These are phyloP conservation scores for Backusella australiensis DNA, from an alignment of 192 early-diverging fungal genomes.

Conservation along the genomic window DNA sequence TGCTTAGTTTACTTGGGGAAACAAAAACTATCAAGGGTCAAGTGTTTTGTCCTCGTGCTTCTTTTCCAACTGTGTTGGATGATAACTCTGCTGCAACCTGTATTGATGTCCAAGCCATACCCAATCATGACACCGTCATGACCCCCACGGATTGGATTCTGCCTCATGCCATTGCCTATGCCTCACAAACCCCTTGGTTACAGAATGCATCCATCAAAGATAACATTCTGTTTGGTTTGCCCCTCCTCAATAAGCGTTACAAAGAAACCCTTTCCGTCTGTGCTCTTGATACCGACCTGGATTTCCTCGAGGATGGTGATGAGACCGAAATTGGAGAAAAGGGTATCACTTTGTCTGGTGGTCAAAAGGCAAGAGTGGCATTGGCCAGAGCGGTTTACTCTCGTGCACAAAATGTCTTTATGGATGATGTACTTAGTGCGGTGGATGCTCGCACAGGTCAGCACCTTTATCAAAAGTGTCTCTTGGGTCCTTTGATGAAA, in stretches of 20 bases:
- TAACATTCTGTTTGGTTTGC: slow-evolving; percentile 61
- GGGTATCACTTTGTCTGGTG: slow-evolving; percentile 82
- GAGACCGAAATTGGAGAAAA: slow-evolving; percentile 79
- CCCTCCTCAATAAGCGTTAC: slow-evolving; percentile 22
- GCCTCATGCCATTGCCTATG: slow-evolving; percentile 66
- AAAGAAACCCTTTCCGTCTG: slow-evolving; percentile 53
- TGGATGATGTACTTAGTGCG: slow-evolving; percentile 89
- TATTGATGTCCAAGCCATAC: background rate
- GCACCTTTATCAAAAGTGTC: slow-evolving; percentile 74
- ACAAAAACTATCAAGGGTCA: slow-evolving; percentile 20
- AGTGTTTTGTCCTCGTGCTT: slow-evolving; percentile 32
- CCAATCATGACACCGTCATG: background rate
- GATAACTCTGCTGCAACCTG: background rate
- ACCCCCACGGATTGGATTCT: slow-evolving; percentile 27
- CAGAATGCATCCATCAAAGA: slow-evolving; percentile 73
- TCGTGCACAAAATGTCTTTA: slow-evolving; percentile 57
- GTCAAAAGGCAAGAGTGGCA: slow-evolving; percentile 85
- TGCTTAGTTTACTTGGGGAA: slow-evolving; percentile 83
- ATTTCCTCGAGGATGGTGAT: slow-evolving; percentile 79
- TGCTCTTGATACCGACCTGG: slow-evolving; percentile 75
- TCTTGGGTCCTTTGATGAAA: slow-evolving; percentile 69
- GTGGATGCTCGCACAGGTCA: slow-evolving; percentile 83
- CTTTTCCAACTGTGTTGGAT: background rate
- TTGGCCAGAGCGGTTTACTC: slow-evolving; percentile 87
- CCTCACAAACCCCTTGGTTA: slow-evolving; percentile 65